Percentiles rank a stretch among this genome's conserved stretches.
Conservation (phyloP, 2,329 filamentous ascomycete species). For the Colletotrichum sp. region DNA sequence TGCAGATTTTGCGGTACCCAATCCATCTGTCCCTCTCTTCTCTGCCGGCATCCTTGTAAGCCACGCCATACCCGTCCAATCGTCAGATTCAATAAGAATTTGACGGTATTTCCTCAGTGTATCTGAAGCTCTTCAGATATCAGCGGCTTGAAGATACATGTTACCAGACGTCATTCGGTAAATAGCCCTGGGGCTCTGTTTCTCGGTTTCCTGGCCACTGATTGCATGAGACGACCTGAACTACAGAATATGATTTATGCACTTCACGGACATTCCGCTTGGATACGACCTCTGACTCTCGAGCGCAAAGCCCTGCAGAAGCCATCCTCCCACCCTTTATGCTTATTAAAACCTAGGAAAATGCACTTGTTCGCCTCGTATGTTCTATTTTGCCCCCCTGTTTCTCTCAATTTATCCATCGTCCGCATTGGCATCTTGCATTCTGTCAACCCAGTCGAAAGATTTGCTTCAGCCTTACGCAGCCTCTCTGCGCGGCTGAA, state of each 20-base stretch:
- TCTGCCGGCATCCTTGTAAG: constrained; percentile 4
- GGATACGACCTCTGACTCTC: background rate
- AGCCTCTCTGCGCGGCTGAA: background rate
- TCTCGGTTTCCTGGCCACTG: background rate
- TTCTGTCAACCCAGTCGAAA: background rate
- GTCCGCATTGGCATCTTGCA: background rate
- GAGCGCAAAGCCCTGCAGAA: background rate
- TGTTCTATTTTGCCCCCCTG: background rate
- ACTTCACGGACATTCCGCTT: background rate
- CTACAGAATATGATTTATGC: background rate
- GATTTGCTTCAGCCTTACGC: background rate
- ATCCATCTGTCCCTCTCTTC: background rate
- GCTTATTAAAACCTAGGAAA: background rate
- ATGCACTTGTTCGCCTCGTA: background rate
- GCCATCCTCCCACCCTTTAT: background rate
- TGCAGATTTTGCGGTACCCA: background rate
- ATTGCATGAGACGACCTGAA: background rate
- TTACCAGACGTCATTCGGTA: background rate
- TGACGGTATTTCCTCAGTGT: background rate
- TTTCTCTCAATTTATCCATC: background rate
- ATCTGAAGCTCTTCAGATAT: background rate
- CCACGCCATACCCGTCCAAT: background rate
- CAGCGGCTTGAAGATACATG: background rate
- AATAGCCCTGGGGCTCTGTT: background rate
- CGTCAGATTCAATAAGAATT: background rate